Evolutionary conservation across 371 early-diverging fungal genomes (phyloP).

Genomic region (Rhizopus arrhizus): DNA sequence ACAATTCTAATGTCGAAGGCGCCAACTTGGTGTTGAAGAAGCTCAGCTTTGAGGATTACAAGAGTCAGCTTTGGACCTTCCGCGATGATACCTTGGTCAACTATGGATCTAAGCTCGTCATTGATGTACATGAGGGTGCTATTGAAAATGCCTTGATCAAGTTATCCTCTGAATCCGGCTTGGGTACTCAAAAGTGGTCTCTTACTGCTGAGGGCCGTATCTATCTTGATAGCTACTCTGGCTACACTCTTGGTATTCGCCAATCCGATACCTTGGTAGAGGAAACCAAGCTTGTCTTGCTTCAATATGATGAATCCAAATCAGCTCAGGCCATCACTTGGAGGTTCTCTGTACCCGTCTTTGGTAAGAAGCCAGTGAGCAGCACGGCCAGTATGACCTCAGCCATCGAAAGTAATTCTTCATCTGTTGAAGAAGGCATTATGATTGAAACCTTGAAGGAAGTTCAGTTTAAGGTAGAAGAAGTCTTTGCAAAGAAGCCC

Average conservation of each 20-base stretch:
- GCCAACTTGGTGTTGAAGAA: conserved; percentile 27
- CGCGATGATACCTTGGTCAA: conserved; percentile 55
- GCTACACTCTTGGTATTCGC: conserved; percentile 32
- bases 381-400: not conserved
- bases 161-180: conserved; percentile 28
- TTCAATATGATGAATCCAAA: conserved; percentile 12
- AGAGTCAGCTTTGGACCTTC: conserved; percentile 57
- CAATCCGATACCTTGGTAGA: conserved; percentile 15
- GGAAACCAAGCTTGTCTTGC: conserved; percentile 13
- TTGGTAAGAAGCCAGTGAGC: conserved; percentile 30
- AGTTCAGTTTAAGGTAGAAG: conserved; percentile 24
- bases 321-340: conserved; percentile 27
- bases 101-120: conserved; percentile 51
- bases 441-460: conserved; percentile 35
- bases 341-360: conserved; percentile 48
- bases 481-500: conserved; percentile 28
- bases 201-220: conserved; percentile 43
- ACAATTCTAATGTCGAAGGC: conserved; percentile 16
- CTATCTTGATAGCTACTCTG: conserved; percentile 34
- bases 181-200: conserved; percentile 41
- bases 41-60: conserved; percentile 39
- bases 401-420: conserved; percentile 23
- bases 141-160: conserved; percentile 21
- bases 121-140: conserved; percentile 38
- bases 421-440: conserved; percentile 31